These are phyloP conservation scores for Ramaria sp. DNA, from an alignment of 768 basidiomycete genomes.

Conservation along the genomic window DNA sequence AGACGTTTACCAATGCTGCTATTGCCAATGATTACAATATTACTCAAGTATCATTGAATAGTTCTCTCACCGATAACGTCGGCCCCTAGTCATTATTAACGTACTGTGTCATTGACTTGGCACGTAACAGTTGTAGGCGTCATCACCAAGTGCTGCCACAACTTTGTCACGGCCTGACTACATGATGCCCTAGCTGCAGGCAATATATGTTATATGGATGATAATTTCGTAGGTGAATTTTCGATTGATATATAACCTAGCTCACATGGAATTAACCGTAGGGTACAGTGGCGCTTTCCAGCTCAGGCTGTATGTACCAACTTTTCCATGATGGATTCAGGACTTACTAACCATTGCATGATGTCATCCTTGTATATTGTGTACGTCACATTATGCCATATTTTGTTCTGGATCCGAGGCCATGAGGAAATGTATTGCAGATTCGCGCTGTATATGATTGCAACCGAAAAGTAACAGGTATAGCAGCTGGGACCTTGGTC, in stretches of 20 bases:
- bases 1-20: too few relatives aligned
- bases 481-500: slow-evolving; percentile 36
- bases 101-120: too few relatives aligned
- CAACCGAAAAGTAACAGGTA: slow-evolving; percentile 36
- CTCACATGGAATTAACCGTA: background rate
- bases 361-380: background rate
- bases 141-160: too few relatives aligned
- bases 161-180: background rate
- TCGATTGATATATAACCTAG: background rate
- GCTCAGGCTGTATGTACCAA: background rate
- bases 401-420: too few relatives aligned
- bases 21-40: too few relatives aligned
- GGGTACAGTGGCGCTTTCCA: background rate
- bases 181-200: background rate
- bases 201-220: background rate
- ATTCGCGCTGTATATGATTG: slow-evolving; percentile 42
- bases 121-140: background rate
- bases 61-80: too few relatives aligned
- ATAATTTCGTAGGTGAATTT: too few relatives aligned
- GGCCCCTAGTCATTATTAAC: too few relatives aligned
- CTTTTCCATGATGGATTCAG: background rate
- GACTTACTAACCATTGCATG: background rate
- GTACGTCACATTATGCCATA: background rate
- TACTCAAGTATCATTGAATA: too few relatives aligned
- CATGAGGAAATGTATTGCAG: too few relatives aligned